Percentiles rank a stretch among this genome's conserved stretches.
These are phyloP conservation scores for Hypholoma fasciculare DNA, from an alignment of 768 basidiomycete species.

Conservation along the genomic window DNA sequence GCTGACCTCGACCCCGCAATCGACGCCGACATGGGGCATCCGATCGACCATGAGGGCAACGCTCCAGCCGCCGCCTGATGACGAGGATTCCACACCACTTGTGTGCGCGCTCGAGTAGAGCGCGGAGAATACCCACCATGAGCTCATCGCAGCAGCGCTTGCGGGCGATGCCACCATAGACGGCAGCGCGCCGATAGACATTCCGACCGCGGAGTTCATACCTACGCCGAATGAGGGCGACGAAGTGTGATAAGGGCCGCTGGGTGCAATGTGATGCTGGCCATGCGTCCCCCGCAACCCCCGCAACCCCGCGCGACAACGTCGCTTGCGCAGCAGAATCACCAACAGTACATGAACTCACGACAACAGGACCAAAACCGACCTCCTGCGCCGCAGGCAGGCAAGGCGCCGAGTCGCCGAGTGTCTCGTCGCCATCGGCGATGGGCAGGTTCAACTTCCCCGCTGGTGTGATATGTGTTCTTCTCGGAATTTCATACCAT, in stretches of 20 bases:
- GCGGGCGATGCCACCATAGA: background rate
- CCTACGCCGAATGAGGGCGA: background rate
- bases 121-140: constrained; percentile 7
- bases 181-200: background rate
- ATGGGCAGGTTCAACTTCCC: constrained; percentile 53
- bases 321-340: constrained; percentile 17
- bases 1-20: constrained; percentile 49
- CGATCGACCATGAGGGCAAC: constrained; percentile 46
- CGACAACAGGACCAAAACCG: constrained; percentile 15
- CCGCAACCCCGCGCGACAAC: constrained; percentile 9
- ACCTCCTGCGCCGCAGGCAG: constrained; percentile 13
- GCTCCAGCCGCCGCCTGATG: constrained; percentile 18
- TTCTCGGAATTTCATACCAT: background rate
- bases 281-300: constrained; percentile 9
- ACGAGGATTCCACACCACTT: constrained; percentile 2
- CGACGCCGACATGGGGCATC: constrained; percentile 34
- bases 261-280: background rate
- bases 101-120: background rate
- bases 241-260: background rate
- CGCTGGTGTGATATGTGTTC: constrained; percentile 33
- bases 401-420: constrained; percentile 2
- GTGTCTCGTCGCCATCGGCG: constrained; percentile 32
- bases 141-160: constrained; percentile 20
- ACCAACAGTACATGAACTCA: constrained; percentile 16
- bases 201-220: background rate